A percentile compares a stretch with the other conserved stretches of the same genome.
Evolutionary conservation across 1,284 basidiomycete genomes (phyloP).

Genomic region (Athelia sp.): DNA sequence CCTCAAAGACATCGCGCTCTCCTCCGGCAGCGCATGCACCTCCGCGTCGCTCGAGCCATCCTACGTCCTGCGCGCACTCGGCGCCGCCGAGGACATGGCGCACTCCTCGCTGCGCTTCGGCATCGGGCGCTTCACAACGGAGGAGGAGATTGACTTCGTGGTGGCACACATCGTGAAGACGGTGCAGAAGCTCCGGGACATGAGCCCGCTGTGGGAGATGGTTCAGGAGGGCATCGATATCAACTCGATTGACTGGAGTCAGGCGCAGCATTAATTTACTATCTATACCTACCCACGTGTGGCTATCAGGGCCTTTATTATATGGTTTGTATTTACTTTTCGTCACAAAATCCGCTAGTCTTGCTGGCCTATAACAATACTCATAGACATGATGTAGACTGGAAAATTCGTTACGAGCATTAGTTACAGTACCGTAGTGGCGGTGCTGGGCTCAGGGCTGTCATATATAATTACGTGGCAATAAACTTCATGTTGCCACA

Average conservation of each 20-base stretch:
- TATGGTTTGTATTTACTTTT: no score
- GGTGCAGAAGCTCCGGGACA: slow-evolving; percentile 55
- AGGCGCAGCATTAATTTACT: slow-evolving; percentile 41
- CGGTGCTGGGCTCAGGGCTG: no score
- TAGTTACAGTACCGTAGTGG: no score
- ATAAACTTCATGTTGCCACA: no score
- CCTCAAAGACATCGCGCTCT: slow-evolving; percentile 95
- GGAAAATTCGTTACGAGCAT: no score
- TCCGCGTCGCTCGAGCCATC: slow-evolving; percentile 98
- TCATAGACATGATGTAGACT: no score
- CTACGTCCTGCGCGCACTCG: slow-evolving; percentile 95
- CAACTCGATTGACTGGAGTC: slow-evolving; percentile 89
- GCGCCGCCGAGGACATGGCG: slow-evolving; percentile 97
- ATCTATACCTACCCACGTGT: no score
- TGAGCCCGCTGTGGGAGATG: slow-evolving; percentile 96
- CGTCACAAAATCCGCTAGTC: no score
- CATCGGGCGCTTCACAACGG: slow-evolving; percentile 97
- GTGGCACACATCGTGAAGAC: slow-evolving; percentile 85
- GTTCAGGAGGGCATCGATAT: slow-evolving; percentile 97
- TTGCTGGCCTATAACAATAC: no score
- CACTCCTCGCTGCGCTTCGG: slow-evolving; percentile 98
- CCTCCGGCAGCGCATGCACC: slow-evolving; percentile 97
- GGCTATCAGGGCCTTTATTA: no score
- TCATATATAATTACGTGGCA: no score
- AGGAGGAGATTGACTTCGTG: slow-evolving; percentile 95